Percentiles rank a stretch among this genome's conserved stretches.
Conservation (phyloP, 495 filamentous ascomycete species). For the Cetradonia linearis region DNA sequence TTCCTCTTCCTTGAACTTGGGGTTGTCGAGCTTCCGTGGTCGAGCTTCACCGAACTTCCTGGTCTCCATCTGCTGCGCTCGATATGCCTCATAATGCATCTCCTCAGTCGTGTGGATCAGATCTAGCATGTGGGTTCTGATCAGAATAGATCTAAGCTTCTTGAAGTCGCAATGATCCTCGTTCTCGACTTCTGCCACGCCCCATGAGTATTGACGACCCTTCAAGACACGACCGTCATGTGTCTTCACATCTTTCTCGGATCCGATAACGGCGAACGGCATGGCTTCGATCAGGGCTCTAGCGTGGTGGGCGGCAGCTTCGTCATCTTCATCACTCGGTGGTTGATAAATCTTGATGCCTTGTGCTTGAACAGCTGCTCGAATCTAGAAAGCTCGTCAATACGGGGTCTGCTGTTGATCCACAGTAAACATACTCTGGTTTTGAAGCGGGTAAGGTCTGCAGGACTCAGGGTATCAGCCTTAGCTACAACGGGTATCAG, state of each 20-base stretch:
- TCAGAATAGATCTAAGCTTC: conserved; percentile 96
- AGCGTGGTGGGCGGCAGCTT: conserved; percentile 86
- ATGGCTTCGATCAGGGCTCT: conserved; percentile 89
- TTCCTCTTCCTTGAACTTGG: conserved; percentile 99
- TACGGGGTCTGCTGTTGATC: conserved; percentile 1
- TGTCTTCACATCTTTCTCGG: conserved; percentile 98
- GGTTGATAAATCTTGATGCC: conserved; percentile 99
- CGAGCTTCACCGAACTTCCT: conserved; percentile 97
- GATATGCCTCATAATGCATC: conserved; percentile 97
- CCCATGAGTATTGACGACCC: conserved; percentile 98
- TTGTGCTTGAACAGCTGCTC: conserved; percentile 91
- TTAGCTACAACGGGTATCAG: conserved; percentile 97
- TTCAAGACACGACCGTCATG: conserved; percentile 87
- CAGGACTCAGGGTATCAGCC: conserved; percentile 91
- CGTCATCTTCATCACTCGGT: conserved; percentile 94
- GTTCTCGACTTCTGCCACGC: conserved; percentile 98
- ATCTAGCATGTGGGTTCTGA: conserved; percentile 99
- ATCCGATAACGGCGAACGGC: conserved; percentile 98
- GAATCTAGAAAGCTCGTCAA: conserved; percentile 53
- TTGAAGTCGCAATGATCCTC: conserved; percentile 99
- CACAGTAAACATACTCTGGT: conserved; percentile 52
- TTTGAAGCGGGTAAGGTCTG: conserved; percentile 87
- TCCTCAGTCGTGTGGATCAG: conserved; percentile 99
- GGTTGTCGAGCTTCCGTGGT: conserved; percentile 96
- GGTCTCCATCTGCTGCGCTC: conserved; percentile 98